These are phyloP conservation scores for Sugiyamaella americana DNA, from an alignment of 805 yeast species.

Conservation along the genomic window DNA sequence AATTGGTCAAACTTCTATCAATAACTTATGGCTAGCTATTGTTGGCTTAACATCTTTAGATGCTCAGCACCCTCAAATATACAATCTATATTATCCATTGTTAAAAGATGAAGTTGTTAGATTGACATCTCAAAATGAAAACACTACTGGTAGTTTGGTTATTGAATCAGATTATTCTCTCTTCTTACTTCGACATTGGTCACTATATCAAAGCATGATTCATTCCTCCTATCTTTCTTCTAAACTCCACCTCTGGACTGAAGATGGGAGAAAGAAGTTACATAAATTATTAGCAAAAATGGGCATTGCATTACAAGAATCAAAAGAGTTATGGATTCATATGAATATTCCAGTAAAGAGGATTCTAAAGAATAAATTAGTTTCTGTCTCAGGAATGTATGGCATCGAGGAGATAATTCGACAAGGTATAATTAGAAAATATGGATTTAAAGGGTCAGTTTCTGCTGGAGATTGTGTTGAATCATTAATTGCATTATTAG, in stretches of 20 bases:
- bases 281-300: constrained; percentile 92
- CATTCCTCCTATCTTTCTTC: constrained; percentile 91
- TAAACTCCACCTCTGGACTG: constrained; percentile 81
- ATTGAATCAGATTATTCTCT: constrained; percentile 81
- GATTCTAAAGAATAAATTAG: constrained; percentile 61
- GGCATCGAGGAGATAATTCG: constrained; percentile 78
- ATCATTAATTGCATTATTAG: constrained; percentile 76
- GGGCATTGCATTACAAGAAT: constrained; percentile 88
- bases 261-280: constrained; percentile 77
- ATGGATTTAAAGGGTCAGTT: constrained; percentile 80
- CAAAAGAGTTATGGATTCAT: constrained; percentile 88
- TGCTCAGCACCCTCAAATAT: constrained; percentile 61
- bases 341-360: constrained; percentile 76
- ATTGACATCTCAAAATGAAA: constrained; percentile 21
- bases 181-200: constrained; percentile 87
- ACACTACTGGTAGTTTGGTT: constrained; percentile 42
- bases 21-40: constrained; percentile 77
- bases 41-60: constrained; percentile 84
- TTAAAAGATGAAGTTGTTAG: constrained; percentile 79
- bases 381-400: constrained; percentile 61
- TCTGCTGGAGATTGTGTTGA: constrained; percentile 94
- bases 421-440: constrained; percentile 81
- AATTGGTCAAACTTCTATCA: constrained; percentile 71
- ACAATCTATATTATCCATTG: constrained; percentile 64
- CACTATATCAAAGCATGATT: constrained; percentile 80